phyloP scores from a whole-genome alignment of 345 rosid species.

The Nephelium lappaceum region DNA sequence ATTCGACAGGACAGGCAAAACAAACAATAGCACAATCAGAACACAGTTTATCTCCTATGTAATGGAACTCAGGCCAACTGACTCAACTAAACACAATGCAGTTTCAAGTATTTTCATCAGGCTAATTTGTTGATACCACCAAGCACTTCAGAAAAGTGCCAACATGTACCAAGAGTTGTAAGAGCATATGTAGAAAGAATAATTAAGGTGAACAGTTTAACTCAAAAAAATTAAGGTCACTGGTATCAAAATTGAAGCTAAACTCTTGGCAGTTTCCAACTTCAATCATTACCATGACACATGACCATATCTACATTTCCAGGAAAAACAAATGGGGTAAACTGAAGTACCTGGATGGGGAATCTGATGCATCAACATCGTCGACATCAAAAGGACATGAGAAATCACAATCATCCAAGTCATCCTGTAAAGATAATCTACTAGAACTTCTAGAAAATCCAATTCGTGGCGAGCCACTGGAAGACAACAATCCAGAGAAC shows the following conservation, averaged over 20 bases:
- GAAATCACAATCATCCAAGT: constrained; percentile 75
- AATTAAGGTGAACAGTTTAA: not conserved
- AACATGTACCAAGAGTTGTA: not conserved
- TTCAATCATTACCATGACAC: constrained; percentile 3
- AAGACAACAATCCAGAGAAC: constrained; percentile 81
- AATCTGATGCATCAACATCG: constrained; percentile 70
- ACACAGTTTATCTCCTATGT: not conserved
- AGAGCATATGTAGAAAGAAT: not conserved
- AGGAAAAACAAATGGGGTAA: not conserved
- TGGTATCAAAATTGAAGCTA: not conserved
- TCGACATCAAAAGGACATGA: constrained; percentile 91
- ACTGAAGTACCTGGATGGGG: constrained; percentile 52
- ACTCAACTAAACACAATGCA: not conserved
- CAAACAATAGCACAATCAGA: not conserved
- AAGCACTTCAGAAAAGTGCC: not conserved
- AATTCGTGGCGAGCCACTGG: constrained; percentile 78
- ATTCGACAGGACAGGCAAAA: not conserved
- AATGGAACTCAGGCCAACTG: not conserved
- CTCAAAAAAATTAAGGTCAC: not conserved
- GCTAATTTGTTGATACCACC: not conserved
- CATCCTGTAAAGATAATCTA: constrained; percentile 83
- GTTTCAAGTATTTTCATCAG: not conserved
- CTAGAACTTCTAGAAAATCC: constrained; percentile 89
- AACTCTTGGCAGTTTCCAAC: not conserved
- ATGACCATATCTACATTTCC: not conserved